phyloP scores from a whole-genome alignment of 2,329 filamentous ascomycete species.

The Aureobasidium sp. region DNA sequence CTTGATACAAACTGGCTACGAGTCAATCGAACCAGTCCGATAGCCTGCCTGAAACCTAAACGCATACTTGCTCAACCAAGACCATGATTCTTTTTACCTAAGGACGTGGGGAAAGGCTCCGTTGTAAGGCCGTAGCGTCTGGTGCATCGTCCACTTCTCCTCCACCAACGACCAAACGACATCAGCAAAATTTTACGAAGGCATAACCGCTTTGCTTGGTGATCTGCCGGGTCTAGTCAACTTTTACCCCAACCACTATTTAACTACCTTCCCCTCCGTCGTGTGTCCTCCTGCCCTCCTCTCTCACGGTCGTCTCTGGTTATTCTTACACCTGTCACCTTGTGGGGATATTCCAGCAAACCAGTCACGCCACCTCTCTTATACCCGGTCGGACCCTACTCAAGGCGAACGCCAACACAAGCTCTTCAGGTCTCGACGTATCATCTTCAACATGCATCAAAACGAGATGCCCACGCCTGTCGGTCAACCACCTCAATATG shows the following conservation, averaged over 20 bases:
- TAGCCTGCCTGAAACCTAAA: slow-evolving; percentile 8
- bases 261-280: slow-evolving; percentile 11
- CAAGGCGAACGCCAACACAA: not conserved
- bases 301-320: not conserved
- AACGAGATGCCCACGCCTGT: slow-evolving; percentile 1
- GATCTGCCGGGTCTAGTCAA: slow-evolving; percentile 1
- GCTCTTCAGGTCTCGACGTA: not conserved
- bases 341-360: slow-evolving; percentile 4
- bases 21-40: not conserved
- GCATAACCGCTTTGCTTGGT: not conserved
- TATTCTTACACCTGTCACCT: slow-evolving; percentile 7
- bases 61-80: slow-evolving; percentile 9
- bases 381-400: not conserved
- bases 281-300: not conserved
- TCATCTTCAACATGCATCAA: not conserved
- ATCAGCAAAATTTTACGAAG: slow-evolving; percentile 9
- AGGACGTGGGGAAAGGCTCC: slow-evolving; percentile 6
- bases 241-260: slow-evolving; percentile 11
- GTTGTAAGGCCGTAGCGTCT: slow-evolving; percentile 13
- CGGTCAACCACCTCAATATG: slow-evolving; percentile 11
- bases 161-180: slow-evolving; percentile 5
- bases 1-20: not conserved
- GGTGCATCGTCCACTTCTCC: slow-evolving; percentile 11
- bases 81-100: slow-evolving; percentile 9
- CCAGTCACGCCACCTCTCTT: not conserved